Percentiles rank a stretch among this genome's conserved stretches.
Evolutionary conservation across 2,329 filamentous ascomycete genomes (phyloP).

Genomic region (Ophioceras dolichostomum): DNA sequence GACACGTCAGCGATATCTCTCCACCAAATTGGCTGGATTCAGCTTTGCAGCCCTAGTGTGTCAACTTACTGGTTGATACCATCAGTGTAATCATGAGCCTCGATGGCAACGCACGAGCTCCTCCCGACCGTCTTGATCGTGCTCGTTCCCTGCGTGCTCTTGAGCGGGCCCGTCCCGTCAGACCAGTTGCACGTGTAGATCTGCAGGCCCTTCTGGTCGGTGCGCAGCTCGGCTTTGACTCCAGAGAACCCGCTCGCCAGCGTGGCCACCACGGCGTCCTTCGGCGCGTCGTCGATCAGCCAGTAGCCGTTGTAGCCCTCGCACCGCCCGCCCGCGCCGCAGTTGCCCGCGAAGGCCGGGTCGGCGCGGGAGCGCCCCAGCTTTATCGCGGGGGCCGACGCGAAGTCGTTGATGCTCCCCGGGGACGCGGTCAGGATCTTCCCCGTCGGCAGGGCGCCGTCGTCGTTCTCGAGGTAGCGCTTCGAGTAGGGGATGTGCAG

Average conservation of each 20-base stretch:
- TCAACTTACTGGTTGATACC: constrained; percentile 55
- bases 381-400: constrained; percentile 43
- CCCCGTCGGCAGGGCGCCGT: constrained; percentile 46
- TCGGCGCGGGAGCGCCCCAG: constrained; percentile 48
- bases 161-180: constrained; percentile 36
- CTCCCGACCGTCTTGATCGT: constrained; percentile 29
- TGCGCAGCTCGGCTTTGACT: constrained; percentile 57
- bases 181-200: constrained; percentile 56
- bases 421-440: constrained; percentile 42
- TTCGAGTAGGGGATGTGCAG: constrained; percentile 50
- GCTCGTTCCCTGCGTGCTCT: constrained; percentile 44
- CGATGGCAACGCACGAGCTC: constrained; percentile 63
- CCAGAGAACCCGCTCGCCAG: constrained; percentile 52
- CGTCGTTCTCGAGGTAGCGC: constrained; percentile 43
- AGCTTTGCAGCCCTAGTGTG: not conserved
- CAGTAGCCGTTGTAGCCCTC: constrained; percentile 59
- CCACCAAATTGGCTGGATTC: no score
- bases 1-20: not conserved
- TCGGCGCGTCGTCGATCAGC: constrained; percentile 28
- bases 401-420: constrained; percentile 53
- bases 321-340: constrained; percentile 49
- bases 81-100: constrained; percentile 68
- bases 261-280: constrained; percentile 31
- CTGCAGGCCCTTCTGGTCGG: constrained; percentile 59
- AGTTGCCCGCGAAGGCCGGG: constrained; percentile 47